Base-by-base conservation (phyloP, 306 rosid genomes). In the Lathyrus oleraceus region DNA sequence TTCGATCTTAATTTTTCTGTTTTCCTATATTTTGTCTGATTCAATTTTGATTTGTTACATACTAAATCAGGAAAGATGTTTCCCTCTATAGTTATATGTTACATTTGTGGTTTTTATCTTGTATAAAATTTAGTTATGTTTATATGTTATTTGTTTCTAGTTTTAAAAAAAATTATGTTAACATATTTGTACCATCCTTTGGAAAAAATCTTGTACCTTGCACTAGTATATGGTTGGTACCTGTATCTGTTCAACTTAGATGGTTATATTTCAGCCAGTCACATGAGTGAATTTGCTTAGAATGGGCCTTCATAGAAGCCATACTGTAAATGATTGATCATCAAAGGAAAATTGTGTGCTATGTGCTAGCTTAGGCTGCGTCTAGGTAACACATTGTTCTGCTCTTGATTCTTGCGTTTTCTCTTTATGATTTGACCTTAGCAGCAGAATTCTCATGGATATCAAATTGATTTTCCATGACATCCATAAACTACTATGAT, bases 401-500 rank as follows among this genome's bases (percentile, higher is more conserved):
- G 62, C 52, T 25, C 23, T 13, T 25, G 20, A 42, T 65, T 17
- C 10, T 60, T 32, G 8, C 1, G 7, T 15, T 25, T 54, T 44
- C 10, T 65, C 30, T 65, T 65, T 30, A 27, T 65, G 72, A 65
- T 40, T 28, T 39, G 48, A 16, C 19, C 23, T 21, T 58, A 27
- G 69, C 23, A 60, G 47, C 8, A 48, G 54, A 48, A 48, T 16
- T 19, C 10, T 48, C 47, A 16, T 23, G 53, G 59, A 43, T 73
- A 15, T 62, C 40, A 19, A 63, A 51, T 62, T 16, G 10, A 12
- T 62, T 51, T 51, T 39, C 19, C 19, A 63, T 13, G 6, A 43
- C 32, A 38, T 25, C 77, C 53, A 51, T 32, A 63, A 62, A 23
- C 51, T 23, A 38, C 15, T 59, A 21, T 48, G 77, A 62, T 25